Percentiles rank a stretch among this genome's conserved stretches.
Conservation (phyloP, 331 rosid species). For the Rosa hybrid region DNA sequence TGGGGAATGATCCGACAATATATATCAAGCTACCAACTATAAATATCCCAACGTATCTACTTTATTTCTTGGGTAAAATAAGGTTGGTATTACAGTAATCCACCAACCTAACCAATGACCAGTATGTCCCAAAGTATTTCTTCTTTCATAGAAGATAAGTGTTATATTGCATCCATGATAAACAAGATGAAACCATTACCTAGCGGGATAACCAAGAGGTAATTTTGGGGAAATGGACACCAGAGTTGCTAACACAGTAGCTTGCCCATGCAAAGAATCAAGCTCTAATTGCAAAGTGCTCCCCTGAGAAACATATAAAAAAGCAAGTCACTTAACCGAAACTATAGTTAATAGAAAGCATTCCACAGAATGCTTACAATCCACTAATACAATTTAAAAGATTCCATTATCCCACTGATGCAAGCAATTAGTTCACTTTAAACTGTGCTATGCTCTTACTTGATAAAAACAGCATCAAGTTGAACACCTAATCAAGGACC, state of each 20-base stretch:
- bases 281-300: conserved; percentile 77
- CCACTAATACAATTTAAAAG: not conserved
- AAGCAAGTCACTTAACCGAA: conserved; percentile 17
- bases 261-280: conserved; percentile 91
- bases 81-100: not conserved
- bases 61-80: not conserved
- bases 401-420: not conserved
- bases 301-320: conserved; percentile 56
- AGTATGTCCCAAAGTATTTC: not conserved
- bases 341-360: not conserved
- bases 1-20: too few relatives aligned
- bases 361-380: not conserved
- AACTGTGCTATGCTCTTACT: not conserved
- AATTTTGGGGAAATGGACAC: conserved; percentile 87
- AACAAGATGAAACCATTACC: conserved; percentile 47
- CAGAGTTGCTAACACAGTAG: conserved; percentile 87
- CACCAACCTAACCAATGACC: not conserved
- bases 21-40: not conserved
- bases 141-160: not conserved
- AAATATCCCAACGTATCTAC: not conserved
- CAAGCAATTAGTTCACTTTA: not conserved
- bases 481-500: not conserved
- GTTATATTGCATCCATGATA: not conserved
- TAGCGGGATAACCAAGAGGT: conserved; percentile 94
- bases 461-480: not conserved